Conservation (phyloP, 2,329 filamentous ascomycete genomes). For the Colletotrichum lentis region DNA sequence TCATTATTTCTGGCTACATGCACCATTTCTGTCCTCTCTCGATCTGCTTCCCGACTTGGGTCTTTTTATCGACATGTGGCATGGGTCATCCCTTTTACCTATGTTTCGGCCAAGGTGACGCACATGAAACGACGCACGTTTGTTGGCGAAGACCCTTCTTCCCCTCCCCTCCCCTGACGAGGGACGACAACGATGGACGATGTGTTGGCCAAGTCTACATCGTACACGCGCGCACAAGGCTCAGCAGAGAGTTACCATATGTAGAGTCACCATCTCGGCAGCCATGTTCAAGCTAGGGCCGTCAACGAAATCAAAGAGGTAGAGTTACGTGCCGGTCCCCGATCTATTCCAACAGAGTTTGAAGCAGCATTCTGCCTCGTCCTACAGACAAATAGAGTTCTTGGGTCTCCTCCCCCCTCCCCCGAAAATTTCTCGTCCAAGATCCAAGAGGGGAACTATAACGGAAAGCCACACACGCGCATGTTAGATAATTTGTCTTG, state of each 20-base stretch:
- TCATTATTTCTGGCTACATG: slow-evolving; percentile 24
- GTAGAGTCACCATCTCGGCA: slow-evolving; percentile 16
- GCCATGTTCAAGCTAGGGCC: slow-evolving; percentile 1
- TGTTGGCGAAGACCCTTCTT: slow-evolving; percentile 25
- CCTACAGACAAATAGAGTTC: slow-evolving; percentile 2
- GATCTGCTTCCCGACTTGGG: background rate
- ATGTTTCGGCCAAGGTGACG: slow-evolving; percentile 33
- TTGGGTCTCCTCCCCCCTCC: background rate
- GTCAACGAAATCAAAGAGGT: background rate
- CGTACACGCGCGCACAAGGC: too few species aligned
- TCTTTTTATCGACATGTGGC: background rate
- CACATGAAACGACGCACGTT: slow-evolving; percentile 31
- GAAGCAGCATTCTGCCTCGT: background rate
- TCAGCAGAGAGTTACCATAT: background rate
- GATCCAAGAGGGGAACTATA: slow-evolving; percentile 23
- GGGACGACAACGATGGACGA: background rate
- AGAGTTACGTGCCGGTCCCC: background rate
- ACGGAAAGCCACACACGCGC: background rate
- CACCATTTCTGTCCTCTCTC: background rate
- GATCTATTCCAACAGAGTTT: slow-evolving; percentile 1
- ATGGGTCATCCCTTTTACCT: slow-evolving; percentile 20
- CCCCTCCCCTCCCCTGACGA: background rate
- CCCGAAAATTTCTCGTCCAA: background rate
- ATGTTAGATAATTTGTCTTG: slow-evolving; percentile 16
- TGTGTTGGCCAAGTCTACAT: too few species aligned